A percentile compares a stretch with the other conserved stretches of the same genome.
phyloP scores from a whole-genome alignment of 148 eudicot genomes.

The Spergularia marina region DNA sequence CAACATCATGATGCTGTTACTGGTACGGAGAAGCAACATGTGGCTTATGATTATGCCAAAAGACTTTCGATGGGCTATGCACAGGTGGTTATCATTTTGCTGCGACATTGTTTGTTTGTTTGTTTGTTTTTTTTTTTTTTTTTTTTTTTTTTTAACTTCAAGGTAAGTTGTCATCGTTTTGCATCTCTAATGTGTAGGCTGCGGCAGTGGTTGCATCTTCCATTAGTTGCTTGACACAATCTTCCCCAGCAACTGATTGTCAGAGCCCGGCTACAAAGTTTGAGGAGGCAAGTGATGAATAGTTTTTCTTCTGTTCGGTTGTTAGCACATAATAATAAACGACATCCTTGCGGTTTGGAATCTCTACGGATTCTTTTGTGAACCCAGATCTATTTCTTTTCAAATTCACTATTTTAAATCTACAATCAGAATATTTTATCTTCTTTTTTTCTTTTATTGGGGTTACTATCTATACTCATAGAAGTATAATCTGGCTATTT shows the following conservation, averaged over 20 bases:
- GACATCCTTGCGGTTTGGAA: not conserved
- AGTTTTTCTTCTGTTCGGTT: not conserved
- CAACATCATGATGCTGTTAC: constrained; percentile 97
- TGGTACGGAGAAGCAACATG: constrained; percentile 94
- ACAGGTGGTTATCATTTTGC: constrained; percentile 43
- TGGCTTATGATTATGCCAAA: constrained; percentile 93
- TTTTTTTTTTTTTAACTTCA: not conserved
- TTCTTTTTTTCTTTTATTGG: too few relatives aligned
- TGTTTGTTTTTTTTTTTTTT: not conserved
- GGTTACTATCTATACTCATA: too few relatives aligned
- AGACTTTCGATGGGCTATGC: constrained; percentile 82
- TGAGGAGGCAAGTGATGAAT: constrained; percentile 57
- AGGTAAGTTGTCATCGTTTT: constrained; percentile 2
- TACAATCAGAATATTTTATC: too few relatives aligned
- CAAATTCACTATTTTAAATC: too few relatives aligned
- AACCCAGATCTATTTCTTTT: not conserved
- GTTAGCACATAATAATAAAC: not conserved
- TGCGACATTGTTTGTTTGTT: not conserved
- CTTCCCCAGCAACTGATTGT: constrained; percentile 50
- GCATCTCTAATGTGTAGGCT: constrained; percentile 51
- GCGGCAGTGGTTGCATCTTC: constrained; percentile 73
- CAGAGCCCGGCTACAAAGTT: constrained; percentile 48
- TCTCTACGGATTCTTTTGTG: not conserved
- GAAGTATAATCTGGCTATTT: too few relatives aligned
- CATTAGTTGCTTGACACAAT: constrained; percentile 64